Base-by-base conservation (phyloP, 805 yeast genomes). In the Naumovozyma baii region DNA sequence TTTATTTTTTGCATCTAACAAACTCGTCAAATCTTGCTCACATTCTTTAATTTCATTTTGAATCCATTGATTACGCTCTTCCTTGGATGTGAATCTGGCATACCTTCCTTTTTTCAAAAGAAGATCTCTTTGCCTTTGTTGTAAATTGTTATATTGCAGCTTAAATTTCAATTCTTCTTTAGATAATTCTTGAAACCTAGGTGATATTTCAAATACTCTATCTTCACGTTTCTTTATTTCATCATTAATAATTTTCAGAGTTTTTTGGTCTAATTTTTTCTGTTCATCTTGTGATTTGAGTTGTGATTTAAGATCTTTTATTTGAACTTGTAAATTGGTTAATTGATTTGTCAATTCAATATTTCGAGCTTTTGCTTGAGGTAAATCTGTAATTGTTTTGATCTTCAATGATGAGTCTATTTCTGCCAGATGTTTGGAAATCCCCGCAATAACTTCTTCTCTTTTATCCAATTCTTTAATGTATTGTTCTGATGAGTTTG, bases 101-200 rank as follows among this genome's bases (percentile, higher is more conserved):
- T 72, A 73, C 37, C 87, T 74, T 32, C 83, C 84, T 49, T 78
- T 83, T 52, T 86, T 88, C 5, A 82, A 67, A 37, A 81, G 73
- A 3, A 88, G 57, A 13, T 69, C 60, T 46, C 82, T 66, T 56
- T 82, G 87, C 20, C 62, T 69, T 5, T 76, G 63, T 38, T 67
- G 70, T 17, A 70, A 48, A n/a, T 64, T 60, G 3, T 61, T 40
- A 7, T 79, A 55, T 36, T 66, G 50, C 3, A 55, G 48, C 39
- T 72, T 71, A 25, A 70, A 44, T 3, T 48, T 47, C 0, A 49
- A 28, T 53, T 81, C 85, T 33, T 61, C 50, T 1, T 49, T 45
- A 34, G 59, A 65, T 10, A 74, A 55, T 1, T 57, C 44, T 10
- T 61, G 59, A 31, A 75, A 60, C 18, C 60, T 47, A 2, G 82